Evolutionary conservation across 371 early-diverging fungal genomes (phyloP), one percentile per base, ranked within the genome.

Genomic region (Mortierella sp.): DNA sequence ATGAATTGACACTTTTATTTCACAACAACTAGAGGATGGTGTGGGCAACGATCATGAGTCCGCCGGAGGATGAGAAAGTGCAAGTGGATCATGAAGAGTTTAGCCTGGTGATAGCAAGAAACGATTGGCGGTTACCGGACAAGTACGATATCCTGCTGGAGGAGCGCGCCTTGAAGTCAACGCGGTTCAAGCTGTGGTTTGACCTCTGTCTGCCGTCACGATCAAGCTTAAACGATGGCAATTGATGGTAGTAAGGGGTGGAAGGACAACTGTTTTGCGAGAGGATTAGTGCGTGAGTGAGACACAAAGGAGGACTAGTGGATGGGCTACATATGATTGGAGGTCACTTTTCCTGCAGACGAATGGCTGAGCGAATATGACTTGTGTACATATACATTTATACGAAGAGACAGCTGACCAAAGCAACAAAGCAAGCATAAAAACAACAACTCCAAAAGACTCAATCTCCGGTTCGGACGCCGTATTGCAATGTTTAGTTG

Each of bases 71-170:
- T 6, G 45, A 70, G 5, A 73, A 34, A 9, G 52, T 77, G 7
- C 38, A 48, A 21, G 44, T 83, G 31, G 34, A 44, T 19, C 74
- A 83, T 8, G 54, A 75, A 11, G 80, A 83, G 55, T 83, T 79
- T n/a, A 28, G 21, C 3, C 60, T 83, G 11, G 52, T 21, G 34
- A 71, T 83, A 34, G 42, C 65, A 7, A 72, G 42, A 26, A 42
- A 31, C 4, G 74, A 74, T 2, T 83, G 83, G 83, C 63, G 50
- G 19, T 42, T 83, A 21, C 68, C 76, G 0, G 44, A 26, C 38
- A 73, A 74, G 50, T 83, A 79, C 55, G 70, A 76, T n/a, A 76
- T 83, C 19, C 21, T 54, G 26, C 47, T 79, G 16, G 74, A 71
- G 5, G 55, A 34, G 13, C 16, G 42, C 42, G 26, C 10, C 1